Base-by-base conservation (phyloP, 192 early-diverging fungal genomes). In the Coemansia sp. region DNA sequence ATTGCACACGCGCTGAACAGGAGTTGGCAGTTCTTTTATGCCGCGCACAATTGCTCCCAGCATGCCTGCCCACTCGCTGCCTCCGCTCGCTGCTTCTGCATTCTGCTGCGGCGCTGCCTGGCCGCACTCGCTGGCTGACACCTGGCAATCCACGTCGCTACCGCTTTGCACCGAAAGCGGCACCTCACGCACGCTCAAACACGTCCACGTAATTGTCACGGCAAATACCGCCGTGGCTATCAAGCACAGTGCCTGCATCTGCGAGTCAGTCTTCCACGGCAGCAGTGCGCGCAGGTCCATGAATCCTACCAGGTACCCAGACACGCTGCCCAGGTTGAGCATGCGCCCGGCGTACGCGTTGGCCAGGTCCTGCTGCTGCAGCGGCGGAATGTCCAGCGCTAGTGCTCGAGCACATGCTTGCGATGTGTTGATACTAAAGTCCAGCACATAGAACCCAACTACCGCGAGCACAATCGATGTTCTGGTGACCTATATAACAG, bases 341-440 rank as follows among this genome's bases (percentile, higher is more conserved):
- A 97, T 93, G 24, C 92, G 85, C 2, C 87, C 88, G 0, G 92
- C 93, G 83, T 89, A 95, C 6, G 92, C 92, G 65, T 89, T 94
- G 25, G 89, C 89, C 21, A 80, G 50, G 35, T 92, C 90, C 69
- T 98, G 96, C 68, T 96, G 92, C 45, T 83, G 69, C 12, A 89
- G 69, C 0, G 93, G 90, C 27, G 87, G 83, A 12, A 90, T 86
- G 72, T 98, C 96, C 15, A 97, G 83, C 23, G 95, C 91, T 45
- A 98, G 67, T 2, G 93, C 91, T 11, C 96, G 88, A 43, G 86
- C 88, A 29, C 86, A 86, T 0, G 96, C 94, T 65, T 92, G 90
- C 7, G 94, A 89, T 2, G 90, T 88, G 67, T 98, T 98, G 65
- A 98, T 87, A 10, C 92, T 88, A 73, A 98, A 97, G 73, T 98